Evolutionary conservation across 805 yeast species (phyloP).

Genomic region (Starmera amethionina): DNA sequence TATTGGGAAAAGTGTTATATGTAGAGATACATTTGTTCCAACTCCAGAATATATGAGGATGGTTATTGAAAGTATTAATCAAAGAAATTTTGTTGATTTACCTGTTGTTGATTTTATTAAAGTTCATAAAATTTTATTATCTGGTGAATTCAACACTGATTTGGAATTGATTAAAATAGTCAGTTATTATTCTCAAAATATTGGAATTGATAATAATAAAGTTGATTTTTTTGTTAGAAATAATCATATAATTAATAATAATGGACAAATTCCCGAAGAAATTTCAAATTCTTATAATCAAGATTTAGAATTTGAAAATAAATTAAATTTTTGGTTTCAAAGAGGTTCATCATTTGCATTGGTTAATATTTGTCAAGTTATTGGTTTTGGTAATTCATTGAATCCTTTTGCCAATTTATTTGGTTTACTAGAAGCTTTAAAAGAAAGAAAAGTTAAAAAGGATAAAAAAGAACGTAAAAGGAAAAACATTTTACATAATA

Average conservation of each 20-base stretch:
- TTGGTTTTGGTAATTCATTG: conserved; percentile 68
- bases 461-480: conserved; percentile 44
- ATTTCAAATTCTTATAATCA: background rate
- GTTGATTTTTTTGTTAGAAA: conserved; percentile 49
- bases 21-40: conserved; percentile 79
- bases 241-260: conserved; percentile 25
- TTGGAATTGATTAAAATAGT: conserved; percentile 48
- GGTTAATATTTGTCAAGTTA: conserved; percentile 62
- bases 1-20: conserved; percentile 68
- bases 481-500: conserved; percentile 2
- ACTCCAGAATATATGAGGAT: conserved; percentile 67
- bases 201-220: conserved; percentile 59
- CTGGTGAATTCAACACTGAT: conserved; percentile 11
- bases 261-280: conserved; percentile 6
- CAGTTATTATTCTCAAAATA: conserved; percentile 52
- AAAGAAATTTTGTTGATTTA: conserved; percentile 31
- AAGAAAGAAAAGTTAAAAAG: conserved; percentile 62
- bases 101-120: conserved; percentile 21
- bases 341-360: conserved; percentile 70
- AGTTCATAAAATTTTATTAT: conserved; percentile 16
- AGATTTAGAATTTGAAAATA: conserved; percentile 18
- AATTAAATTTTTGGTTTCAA: conserved; percentile 61
- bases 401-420: conserved; percentile 73
- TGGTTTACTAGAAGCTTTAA: conserved; percentile 60
- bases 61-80: conserved; percentile 72